Evolutionary conservation across 768 basidiomycete species (phyloP).

Genomic region (Pholiota microspora): DNA sequence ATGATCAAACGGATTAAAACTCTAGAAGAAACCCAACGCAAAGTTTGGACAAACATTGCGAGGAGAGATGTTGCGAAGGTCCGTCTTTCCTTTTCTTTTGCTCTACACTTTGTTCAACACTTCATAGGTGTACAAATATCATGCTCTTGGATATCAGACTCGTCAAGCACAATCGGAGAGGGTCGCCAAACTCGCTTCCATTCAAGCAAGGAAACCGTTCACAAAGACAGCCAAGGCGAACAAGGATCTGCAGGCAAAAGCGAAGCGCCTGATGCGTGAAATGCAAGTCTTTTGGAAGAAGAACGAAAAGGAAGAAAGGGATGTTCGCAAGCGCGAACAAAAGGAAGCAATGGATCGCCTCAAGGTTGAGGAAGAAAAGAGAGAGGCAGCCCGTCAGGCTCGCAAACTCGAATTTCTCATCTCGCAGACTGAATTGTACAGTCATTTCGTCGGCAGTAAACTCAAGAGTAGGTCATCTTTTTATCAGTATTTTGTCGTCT

Average conservation of each 20-base stretch:
- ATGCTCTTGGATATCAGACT: conserved; percentile 61
- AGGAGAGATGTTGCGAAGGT: conserved; percentile 83
- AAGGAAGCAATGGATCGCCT: conserved; percentile 90
- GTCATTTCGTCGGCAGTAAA: conserved; percentile 98
- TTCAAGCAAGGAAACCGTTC: conserved; percentile 77
- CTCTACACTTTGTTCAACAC: conserved; percentile 4
- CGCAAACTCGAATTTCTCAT: conserved; percentile 98
- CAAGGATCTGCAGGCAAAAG: conserved; percentile 84
- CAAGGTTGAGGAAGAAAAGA: conserved; percentile 87
- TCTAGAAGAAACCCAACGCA: conserved; percentile 81
- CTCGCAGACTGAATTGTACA: conserved; percentile 97
- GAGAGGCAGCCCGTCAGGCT: conserved; percentile 91
- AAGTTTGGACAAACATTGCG: conserved; percentile 90
- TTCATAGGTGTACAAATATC: conserved; percentile 76
- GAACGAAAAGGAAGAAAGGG: conserved; percentile 95
- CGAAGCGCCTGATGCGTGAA: conserved; percentile 88
- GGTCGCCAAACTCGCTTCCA: conserved; percentile 68
- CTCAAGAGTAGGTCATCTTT: conserved; percentile 65
- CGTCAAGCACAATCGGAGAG: conserved; percentile 72
- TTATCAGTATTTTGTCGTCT: conserved; percentile 7
- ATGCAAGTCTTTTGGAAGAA: conserved; percentile 98
- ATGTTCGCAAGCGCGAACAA: conserved; percentile 89
- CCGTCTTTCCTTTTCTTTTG: background rate
- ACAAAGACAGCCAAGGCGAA: conserved; percentile 70
- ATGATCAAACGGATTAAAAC: conserved; percentile 75